Evolutionary conservation across 176 grass and related monocot species (phyloP), one percentile per base, ranked within the genome.

Genomic region (barley (Hordeum vulgare)): DNA sequence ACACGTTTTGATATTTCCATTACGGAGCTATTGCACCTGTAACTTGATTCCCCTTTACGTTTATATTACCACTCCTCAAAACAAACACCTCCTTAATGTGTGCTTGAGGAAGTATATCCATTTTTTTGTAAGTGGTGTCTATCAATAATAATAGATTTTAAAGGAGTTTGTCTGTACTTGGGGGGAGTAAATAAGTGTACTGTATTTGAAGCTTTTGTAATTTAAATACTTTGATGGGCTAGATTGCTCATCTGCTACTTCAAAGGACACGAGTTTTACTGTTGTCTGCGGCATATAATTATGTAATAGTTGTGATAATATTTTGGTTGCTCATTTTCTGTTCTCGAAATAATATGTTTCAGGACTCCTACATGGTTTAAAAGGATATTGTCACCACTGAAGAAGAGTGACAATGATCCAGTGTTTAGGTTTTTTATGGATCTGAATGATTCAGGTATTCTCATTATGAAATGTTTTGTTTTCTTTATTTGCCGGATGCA

Each of bases 381-480:
- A 77, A 95, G 47, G 31, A 88, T 98, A 35, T 39, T 98, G 42
- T 86, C 90, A 42, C 85, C 89, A 5, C 27, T 93, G 80, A 90
- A 90, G 71, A 95, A 91, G 86, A 88, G 60, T n/a, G 89, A 98
- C 60, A 77, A 88, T 60, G 63, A 83, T 21, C 96, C 96, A 44
- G 89, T 98, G 20, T 98, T 98, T 88, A 92, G 87, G 33, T 98
- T 98, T 88, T 98, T 98, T 76, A 95, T 95, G 93, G 93, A 98
- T 90, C 85, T 95, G 60, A 93, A 88, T 89, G 96, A 95, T 88
- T 93, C 96, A 90, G 96, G 93, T 98, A 86, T 47, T 70, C 62
- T n/a, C 61, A 68, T 88, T n/a, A 45, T 20, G 20, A 61, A 61
- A 74, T 18, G 2, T 37, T 73, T 37, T 7, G 9, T 76, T 28